Base-by-base conservation (phyloP, 2,329 filamentous ascomycete genomes). In the Fusarium verticillioides region DNA sequence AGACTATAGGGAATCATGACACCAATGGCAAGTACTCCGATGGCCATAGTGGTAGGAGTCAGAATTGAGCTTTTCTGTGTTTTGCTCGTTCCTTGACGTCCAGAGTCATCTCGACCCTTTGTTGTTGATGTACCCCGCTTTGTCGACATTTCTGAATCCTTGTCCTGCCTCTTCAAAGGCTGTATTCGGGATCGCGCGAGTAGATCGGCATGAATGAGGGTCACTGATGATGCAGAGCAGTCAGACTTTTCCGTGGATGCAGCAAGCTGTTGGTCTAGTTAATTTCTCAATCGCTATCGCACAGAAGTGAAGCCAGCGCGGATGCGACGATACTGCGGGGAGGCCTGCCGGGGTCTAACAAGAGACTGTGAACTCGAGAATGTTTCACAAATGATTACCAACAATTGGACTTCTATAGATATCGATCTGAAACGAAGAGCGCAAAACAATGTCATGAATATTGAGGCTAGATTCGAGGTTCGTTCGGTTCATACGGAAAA, bases 111-210 rank as follows among this genome's bases (percentile, higher is more conserved):
- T 30, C 5, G 42, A 40, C 21, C 42, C 42, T 59, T 71, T 16
- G 39, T 19, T 9, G 28, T 67, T 5, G 46, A 4, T 9, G 28
- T 59, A 71, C 62, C 67, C 69, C 69, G 69, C 69, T 71, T 44
- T 40, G 36, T 42, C 13, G 50, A 53, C 67, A 71, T 67, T 40
- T 28, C n/a, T 26, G 40, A 28, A 23, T 37, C 9, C 32, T 42
- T 28, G 12, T 4, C 30, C 9, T 21, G 36, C 11, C 2, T 40
- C 21, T 43, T 10, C 28, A 6, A 18, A 37, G 19, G 18, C 43
- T 21, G 30, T 37, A 39, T 16, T 53, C 19, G 19, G 34, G 18
- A 36, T 34, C 23, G 28, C 7, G 9, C 53, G 23, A 36, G n/a
- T n/a, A 2, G 32, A 28, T 37, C 30, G 13, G 23, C 18, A 28